These are phyloP conservation scores for Calonectria pseudoreteaudii DNA, from an alignment of 2,329 filamentous ascomycete genomes.

Conservation along the genomic window DNA sequence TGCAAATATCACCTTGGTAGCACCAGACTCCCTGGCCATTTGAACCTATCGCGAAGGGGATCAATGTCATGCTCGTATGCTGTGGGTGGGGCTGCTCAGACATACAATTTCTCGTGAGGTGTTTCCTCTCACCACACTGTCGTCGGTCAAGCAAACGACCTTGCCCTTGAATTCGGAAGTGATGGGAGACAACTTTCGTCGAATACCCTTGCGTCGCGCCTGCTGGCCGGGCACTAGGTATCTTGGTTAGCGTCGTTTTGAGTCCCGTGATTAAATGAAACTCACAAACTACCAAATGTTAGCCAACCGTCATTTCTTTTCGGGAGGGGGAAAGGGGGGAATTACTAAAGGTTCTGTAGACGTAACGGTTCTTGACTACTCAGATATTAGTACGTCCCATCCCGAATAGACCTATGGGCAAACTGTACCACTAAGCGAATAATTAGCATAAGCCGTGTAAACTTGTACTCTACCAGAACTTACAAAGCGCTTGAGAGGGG, in stretches of 20 bases:
- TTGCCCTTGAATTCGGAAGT: slow-evolving; percentile 84
- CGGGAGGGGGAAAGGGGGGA: too few relatives aligned
- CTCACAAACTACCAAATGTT: too few relatives aligned
- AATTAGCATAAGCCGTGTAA: not conserved
- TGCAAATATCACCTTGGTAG: slow-evolving; percentile 84
- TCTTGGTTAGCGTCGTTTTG: not conserved
- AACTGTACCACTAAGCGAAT: too few relatives aligned
- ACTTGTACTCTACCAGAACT: slow-evolving; percentile 80
- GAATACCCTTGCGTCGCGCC: slow-evolving; percentile 84
- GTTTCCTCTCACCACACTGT: slow-evolving; percentile 84
- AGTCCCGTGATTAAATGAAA: too few relatives aligned
- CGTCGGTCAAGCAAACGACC: slow-evolving; percentile 87
- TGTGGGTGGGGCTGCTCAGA: not conserved
- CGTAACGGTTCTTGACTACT: slow-evolving; percentile 83
- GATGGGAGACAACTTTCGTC: slow-evolving; percentile 90
- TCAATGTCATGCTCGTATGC: not conserved
- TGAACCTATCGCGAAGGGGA: slow-evolving; percentile 40
- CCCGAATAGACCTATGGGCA: too few relatives aligned
- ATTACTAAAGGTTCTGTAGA: slow-evolving; percentile 84
- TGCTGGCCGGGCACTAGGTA: slow-evolving; percentile 73
- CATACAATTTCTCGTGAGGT: slow-evolving; percentile 78
- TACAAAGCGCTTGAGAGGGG: slow-evolving; percentile 89
- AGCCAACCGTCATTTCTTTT: too few relatives aligned
- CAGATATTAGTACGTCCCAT: not conserved
- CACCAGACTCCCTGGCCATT: slow-evolving; percentile 88